Evolutionary conservation across 768 basidiomycete species (phyloP).

Genomic region (Leccinum subgranulosum): DNA sequence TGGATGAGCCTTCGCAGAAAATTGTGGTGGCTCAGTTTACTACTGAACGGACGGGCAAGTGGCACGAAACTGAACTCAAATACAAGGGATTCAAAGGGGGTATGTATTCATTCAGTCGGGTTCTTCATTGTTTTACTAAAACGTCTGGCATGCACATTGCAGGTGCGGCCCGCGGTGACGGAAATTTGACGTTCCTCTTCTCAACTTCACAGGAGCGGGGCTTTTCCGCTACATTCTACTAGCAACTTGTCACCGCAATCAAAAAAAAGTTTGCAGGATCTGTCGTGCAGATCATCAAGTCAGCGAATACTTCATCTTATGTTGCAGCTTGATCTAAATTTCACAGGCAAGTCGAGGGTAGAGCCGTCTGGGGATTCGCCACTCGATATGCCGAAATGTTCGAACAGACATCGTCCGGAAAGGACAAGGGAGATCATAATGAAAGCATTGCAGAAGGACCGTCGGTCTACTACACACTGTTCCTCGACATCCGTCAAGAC

Average conservation of each 20-base stretch:
- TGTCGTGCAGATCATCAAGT: conserved; percentile 12
- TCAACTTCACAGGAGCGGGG: conserved; percentile 15
- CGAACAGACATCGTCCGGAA: conserved; percentile 3
- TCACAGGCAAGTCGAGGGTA: conserved; percentile 13
- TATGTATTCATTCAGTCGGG: conserved; percentile 7
- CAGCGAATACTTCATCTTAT: conserved; percentile 1
- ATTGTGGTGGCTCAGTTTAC: conserved; percentile 23
- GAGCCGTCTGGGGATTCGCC: conserved; percentile 14
- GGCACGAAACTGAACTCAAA: conserved; percentile 8
- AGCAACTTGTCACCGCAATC: conserved; percentile 14
- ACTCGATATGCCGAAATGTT: conserved; percentile 8
- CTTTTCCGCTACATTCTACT: conserved; percentile 22
- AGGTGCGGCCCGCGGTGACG: conserved; percentile 13
- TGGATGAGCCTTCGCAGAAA: not conserved
- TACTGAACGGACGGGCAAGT: not conserved
- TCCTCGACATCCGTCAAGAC: conserved; percentile 17
- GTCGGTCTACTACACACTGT: conserved; percentile 13
- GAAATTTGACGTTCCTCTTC: conserved; percentile 20
- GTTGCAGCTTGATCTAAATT: not conserved
- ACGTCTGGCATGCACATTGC: not conserved
- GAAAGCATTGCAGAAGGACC: not conserved
- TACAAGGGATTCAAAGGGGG: conserved; percentile 24
- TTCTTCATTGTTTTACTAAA: not conserved
- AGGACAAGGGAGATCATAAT: not conserved
- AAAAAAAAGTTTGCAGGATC: not conserved